phyloP scores from a whole-genome alignment of 306 rosid species.

The Malus fusca region DNA sequence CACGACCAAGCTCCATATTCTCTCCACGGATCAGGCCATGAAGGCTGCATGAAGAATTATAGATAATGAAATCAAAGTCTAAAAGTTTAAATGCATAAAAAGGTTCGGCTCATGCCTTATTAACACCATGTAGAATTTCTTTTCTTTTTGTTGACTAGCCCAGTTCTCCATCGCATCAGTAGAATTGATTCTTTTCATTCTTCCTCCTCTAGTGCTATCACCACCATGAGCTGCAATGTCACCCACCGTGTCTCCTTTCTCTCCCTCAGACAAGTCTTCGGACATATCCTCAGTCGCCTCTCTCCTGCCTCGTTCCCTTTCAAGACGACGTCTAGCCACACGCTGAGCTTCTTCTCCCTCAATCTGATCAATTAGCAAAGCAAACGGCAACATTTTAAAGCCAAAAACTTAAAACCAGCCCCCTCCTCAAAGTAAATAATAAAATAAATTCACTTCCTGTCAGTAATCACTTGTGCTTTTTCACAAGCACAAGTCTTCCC shows the following conservation, averaged over 20 bases:
- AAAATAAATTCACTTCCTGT: neutral
- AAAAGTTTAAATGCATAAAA: neutral
- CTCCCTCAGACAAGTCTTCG: constrained; percentile 60
- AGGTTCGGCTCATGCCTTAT: constrained; percentile 34
- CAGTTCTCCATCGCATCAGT: constrained; percentile 45
- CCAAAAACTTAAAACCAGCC: neutral
- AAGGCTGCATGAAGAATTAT: constrained; percentile 36
- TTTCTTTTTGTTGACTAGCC: constrained; percentile 41
- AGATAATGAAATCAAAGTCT: constrained; percentile 12
- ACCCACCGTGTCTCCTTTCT: constrained; percentile 40
- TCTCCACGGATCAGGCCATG: constrained; percentile 59
- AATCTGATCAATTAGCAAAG: constrained; percentile 20
- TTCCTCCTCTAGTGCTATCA: constrained; percentile 24
- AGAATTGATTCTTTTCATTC: constrained; percentile 35
- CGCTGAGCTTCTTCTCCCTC: constrained; percentile 53
- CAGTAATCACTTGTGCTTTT: neutral
- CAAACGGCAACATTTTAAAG: neutral
- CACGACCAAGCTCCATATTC: constrained; percentile 64
- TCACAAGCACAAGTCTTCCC: neutral
- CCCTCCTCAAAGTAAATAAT: neutral
- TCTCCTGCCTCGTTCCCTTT: constrained; percentile 44
- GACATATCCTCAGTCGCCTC: constrained; percentile 60
- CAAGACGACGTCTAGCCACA: constrained; percentile 32
- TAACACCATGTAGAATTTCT: constrained; percentile 45
- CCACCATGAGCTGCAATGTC: constrained; percentile 30